Evolutionary conservation across 2,329 filamentous ascomycete species (phyloP), one percentile per base, ranked within the genome.

Genomic region (Venturiaceae sp.): DNA sequence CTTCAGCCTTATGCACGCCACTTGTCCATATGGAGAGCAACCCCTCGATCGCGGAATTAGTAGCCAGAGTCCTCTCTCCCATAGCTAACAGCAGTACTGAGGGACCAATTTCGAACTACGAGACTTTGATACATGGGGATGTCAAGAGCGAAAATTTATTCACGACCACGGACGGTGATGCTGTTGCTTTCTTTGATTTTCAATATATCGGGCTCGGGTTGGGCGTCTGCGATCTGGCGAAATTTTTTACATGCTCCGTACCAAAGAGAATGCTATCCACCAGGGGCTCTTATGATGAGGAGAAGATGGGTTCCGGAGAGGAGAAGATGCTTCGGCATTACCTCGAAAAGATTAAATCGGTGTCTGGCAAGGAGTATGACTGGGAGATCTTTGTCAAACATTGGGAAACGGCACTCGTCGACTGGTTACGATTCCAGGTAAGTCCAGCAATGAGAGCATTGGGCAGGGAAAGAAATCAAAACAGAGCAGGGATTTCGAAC

Each of bases 81-180:
- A 78, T 74, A 0, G 62, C 67, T 1, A 66, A 72, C 0, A 72
- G 86, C 7, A 83, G 82, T 44, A 60, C 63, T 0, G 66, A 71
- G 5, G 75, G 74, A 7, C 58, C 70, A 0, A 73, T 75, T 1
- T 76, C 61, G 9, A 60, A 59, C 0, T 73, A 73, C 34, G 65
- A 85, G 62, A 84, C 83, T 0, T 75, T 82, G 16, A 81, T 88
- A 7, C 85, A 88, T 64, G 85, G 85, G 7, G 85, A 88, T 59
- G 83, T 87, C 55, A 88, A 88, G 67, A 84, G 81, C 0, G 84
- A 87, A 63, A 88, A 88, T 60, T 74, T 87, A 6, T 86, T 86
- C 64, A 82, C 81, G 0, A 82, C 73, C 0, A 59, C 65, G 0
- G 62, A 66, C 0, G 82, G 80, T 1, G 69, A 78, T 1, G 60